Base-by-base conservation (phyloP, 2,329 filamentous ascomycete genomes). In the Penicillium sp. region DNA sequence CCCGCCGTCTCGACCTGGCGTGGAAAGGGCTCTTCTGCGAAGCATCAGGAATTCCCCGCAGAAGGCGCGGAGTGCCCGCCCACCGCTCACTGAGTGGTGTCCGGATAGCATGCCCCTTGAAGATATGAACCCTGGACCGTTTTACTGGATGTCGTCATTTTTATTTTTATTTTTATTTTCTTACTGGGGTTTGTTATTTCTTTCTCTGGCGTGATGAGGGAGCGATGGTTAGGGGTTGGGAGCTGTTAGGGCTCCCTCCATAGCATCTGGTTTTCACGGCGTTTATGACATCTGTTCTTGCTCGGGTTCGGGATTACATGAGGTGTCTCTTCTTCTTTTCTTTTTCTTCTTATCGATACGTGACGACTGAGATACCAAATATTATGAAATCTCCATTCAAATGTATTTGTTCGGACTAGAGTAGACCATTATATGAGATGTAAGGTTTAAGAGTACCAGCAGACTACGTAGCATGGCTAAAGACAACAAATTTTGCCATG, bases 1-100 rank as follows among this genome's bases (percentile, higher is more conserved):
- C 92, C 93, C 5, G 95, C 95, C 3, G 95, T 99, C 56, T 96
- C 91, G 78, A 99, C 95, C 22, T 99, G 93, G 91, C 85, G 95
- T 72, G 93, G 91, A 65, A 97, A 98, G 82, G 95, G 95, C 15
- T 94, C 89, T 70, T 92, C 91, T 28, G 94, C 94, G 26, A 94
- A 94, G 75, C 93, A 97, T 76, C 91, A 95, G 75, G 74, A 75
- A 15, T 73, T 69, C 51, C 71, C 74, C 1, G 67, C 69, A 2
- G 70, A 71, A 9, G 55, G 64, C 33, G 66, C 70, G 53, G 56
- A 68, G 40, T 53, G 22, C 19, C 19, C 30, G 22, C 8, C 38
- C 7, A 22, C 42, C n/a, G 6, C 54, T 35, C 54, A 57, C 44
- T 57, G 22, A 57, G 40, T 9, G n/a, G 17, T 19, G 13, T 17